A percentile compares a stretch with the other conserved stretches of the same genome.
Conservation (phyloP, 176 grass and related monocot species). For the Eremochloa ophiuroides region DNA sequence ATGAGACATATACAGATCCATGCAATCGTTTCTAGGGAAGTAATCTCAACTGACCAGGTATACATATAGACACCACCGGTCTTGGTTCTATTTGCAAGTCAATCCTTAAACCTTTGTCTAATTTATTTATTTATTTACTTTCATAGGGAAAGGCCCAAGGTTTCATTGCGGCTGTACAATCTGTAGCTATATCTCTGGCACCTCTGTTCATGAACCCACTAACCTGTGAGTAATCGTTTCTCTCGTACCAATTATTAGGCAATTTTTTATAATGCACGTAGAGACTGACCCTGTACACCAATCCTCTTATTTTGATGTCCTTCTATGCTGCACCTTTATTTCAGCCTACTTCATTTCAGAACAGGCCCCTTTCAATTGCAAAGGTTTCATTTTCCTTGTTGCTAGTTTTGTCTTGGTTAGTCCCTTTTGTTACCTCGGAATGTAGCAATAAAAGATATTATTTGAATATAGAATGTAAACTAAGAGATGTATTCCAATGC, state of each 20-base stretch:
- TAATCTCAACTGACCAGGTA: slow-evolving; percentile 61
- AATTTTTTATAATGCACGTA: too few relatives aligned
- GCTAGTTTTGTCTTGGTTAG: slow-evolving; percentile 61
- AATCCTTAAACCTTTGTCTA: too few relatives aligned
- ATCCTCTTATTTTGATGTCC: background rate
- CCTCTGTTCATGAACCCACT: slow-evolving; percentile 76
- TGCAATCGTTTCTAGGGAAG: slow-evolving; percentile 55
- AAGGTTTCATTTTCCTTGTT: slow-evolving; percentile 73
- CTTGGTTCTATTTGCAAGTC: too few relatives aligned
- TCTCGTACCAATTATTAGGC: too few relatives aligned
- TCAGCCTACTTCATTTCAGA: slow-evolving; percentile 73
- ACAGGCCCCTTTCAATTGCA: slow-evolving; percentile 56
- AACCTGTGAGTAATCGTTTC: slow-evolving; percentile 48
- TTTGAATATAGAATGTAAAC: background rate
- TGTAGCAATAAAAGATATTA: background rate
- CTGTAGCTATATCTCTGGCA: slow-evolving; percentile 48
- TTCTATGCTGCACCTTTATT: background rate
- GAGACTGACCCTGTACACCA: background rate
- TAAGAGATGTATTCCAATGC: background rate
- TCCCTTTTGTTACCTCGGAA: background rate
- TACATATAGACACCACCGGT: background rate
- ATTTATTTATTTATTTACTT: too few relatives aligned
- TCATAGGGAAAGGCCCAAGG: slow-evolving; percentile 69
- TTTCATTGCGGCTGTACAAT: slow-evolving; percentile 48
- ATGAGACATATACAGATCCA: slow-evolving; percentile 38